A percentile compares a stretch with the other conserved stretches of the same genome.
Conservation (phyloP, 495 filamentous ascomycete species). For the Melanomma pulvis-pyrius region DNA sequence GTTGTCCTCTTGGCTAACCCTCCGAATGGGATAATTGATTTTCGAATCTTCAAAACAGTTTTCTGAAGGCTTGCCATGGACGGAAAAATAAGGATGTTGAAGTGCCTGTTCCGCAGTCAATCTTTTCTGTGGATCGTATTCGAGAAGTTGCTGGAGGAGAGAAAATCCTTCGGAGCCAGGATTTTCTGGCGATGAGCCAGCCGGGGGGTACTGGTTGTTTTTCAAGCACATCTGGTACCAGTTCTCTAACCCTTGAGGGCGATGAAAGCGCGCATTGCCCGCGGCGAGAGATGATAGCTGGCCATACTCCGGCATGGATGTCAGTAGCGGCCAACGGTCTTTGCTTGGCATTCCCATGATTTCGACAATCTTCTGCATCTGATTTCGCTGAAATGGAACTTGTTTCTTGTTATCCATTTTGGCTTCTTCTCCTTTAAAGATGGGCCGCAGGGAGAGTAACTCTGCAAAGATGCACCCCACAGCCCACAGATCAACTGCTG, state of each 20-base stretch:
- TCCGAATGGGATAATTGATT: constrained; percentile 83
- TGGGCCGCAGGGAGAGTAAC: constrained; percentile 83
- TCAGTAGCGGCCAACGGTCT: constrained; percentile 82
- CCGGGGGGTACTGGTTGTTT: constrained; percentile 59
- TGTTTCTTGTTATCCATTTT: constrained; percentile 99
- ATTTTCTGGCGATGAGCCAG: constrained; percentile 52
- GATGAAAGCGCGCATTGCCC: constrained; percentile 47
- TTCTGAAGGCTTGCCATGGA: constrained; percentile 59
- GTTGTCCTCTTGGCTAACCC: constrained; percentile 91
- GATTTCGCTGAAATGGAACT: constrained; percentile 94
- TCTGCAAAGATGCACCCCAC: constrained; percentile 98
- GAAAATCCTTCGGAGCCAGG: constrained; percentile 79
- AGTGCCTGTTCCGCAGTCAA: constrained; percentile 84
- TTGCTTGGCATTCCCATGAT: constrained; percentile 89
- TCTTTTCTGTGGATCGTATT: constrained; percentile 90
- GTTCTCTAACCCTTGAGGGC: constrained; percentile 57
- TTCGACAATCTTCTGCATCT: constrained; percentile 98
- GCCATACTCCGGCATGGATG: constrained; percentile 76
- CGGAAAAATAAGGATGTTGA: constrained; percentile 82
- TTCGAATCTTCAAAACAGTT: constrained; percentile 92
- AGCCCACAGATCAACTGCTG: constrained; percentile 96
- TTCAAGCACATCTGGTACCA: constrained; percentile 68
- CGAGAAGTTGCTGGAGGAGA: constrained; percentile 76
- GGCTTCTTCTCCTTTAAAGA: constrained; percentile 98
- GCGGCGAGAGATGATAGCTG: constrained; percentile 69